These are phyloP conservation scores for Ogataea haglerorum DNA, from an alignment of 805 yeast species.

Conservation along the genomic window DNA sequence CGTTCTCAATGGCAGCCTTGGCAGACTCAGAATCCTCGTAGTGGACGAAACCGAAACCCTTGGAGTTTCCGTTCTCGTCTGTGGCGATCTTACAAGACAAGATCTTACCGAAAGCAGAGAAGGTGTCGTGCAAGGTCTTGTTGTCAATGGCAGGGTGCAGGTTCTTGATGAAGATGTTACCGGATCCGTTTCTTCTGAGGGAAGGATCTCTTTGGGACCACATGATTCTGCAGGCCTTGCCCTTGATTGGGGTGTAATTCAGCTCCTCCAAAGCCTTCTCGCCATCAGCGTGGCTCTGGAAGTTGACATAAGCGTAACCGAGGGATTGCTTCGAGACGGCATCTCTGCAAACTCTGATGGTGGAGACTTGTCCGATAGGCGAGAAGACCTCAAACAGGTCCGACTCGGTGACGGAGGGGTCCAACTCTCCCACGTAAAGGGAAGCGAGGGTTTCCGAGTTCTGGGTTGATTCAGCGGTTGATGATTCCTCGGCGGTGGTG, in stretches of 20 bases:
- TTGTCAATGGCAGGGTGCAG: constrained; percentile 97
- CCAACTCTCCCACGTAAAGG: constrained; percentile 96
- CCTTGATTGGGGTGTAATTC: constrained; percentile 91
- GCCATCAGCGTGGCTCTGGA: constrained; percentile 84
- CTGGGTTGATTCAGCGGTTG: constrained; percentile 34
- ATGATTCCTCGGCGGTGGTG: constrained; percentile 33
- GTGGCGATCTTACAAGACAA: constrained; percentile 96
- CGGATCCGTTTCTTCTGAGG: constrained; percentile 89
- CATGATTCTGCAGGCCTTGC: constrained; percentile 98
- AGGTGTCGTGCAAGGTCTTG: constrained; percentile 97
- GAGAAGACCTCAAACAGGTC: constrained; percentile 91
- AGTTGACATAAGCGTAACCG: constrained; percentile 98
- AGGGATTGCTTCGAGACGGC: constrained; percentile 94
- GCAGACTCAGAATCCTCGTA: constrained; percentile 93
- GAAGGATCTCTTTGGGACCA: constrained; percentile 99
- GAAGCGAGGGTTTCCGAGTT: constrained; percentile 70
- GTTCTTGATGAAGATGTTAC: constrained; percentile 97
- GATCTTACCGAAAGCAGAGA: constrained; percentile 93
- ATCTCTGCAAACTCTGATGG: constrained; percentile 98
- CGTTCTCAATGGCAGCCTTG: constrained; percentile 89
- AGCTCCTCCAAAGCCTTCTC: constrained; percentile 91
- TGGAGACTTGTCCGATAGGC: constrained; percentile 90
- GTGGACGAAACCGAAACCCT: constrained; percentile 97
- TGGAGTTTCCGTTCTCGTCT: constrained; percentile 86
- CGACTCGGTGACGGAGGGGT: constrained; percentile 90